phyloP scores from a whole-genome alignment of 371 early-diverging fungal genomes.

The Mucor circinelloides region DNA sequence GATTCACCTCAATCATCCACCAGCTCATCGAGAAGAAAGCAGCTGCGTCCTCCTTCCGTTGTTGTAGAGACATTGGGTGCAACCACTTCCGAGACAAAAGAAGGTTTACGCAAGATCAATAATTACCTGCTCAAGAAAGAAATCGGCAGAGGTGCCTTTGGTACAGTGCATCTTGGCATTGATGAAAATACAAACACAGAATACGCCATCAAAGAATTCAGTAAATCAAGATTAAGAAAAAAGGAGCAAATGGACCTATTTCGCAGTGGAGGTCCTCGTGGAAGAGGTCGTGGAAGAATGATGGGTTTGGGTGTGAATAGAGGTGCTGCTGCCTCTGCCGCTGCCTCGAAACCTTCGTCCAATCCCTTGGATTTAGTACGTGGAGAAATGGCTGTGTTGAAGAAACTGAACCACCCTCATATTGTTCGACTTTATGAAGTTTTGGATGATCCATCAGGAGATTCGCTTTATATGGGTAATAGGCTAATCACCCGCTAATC shows the following conservation, averaged over 20 bases:
- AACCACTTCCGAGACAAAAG: conserved; percentile 65
- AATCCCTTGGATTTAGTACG: conserved; percentile 87
- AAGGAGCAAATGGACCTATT: conserved; percentile 65
- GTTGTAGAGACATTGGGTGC: conserved; percentile 76
- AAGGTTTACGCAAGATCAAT: conserved; percentile 74
- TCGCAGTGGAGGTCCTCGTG: conserved; percentile 36
- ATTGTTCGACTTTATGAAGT: conserved; percentile 92
- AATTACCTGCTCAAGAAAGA: conserved; percentile 76
- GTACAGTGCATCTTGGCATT: conserved; percentile 81
- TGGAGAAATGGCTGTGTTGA: conserved; percentile 91
- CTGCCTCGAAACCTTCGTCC: neutral
- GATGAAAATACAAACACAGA: conserved; percentile 55
- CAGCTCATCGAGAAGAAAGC: conserved; percentile 12
- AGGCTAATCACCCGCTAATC: neutral
- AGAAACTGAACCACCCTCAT: conserved; percentile 89
- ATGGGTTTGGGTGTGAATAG: conserved; percentile 38
- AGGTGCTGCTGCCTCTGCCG: neutral
- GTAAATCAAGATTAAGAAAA: conserved; percentile 80
- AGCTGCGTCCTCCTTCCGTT: conserved; percentile 39
- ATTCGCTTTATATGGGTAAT: conserved; percentile 79
- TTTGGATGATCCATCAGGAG: conserved; percentile 84
- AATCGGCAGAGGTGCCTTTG: conserved; percentile 90
- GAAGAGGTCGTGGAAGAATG: conserved; percentile 45
- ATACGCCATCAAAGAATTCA: conserved; percentile 92
- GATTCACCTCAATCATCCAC: conserved; percentile 6